Conservation (phyloP, 345 rosid genomes). For the Sonneratia alba region DNA sequence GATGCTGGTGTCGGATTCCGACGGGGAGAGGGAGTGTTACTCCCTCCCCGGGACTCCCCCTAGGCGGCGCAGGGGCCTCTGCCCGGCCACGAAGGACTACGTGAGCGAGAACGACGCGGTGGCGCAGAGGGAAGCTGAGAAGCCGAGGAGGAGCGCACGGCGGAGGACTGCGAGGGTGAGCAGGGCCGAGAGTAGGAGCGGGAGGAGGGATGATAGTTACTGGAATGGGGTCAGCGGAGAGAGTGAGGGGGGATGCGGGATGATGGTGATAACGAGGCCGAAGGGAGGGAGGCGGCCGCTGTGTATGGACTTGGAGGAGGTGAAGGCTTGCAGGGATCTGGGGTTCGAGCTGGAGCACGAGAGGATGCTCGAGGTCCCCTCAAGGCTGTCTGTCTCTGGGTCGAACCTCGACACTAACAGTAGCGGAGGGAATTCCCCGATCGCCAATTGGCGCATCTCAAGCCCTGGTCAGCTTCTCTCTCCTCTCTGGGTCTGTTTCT, state of each 20-base stretch:
- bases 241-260: conserved; percentile 40
- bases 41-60: conserved; percentile 53
- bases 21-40: conserved; percentile 37
- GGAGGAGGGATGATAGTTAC: conserved; percentile 1
- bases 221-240: conserved; percentile 44
- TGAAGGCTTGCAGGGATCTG: conserved; percentile 83
- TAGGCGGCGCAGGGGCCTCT: conserved; percentile 15
- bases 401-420: conserved; percentile 44
- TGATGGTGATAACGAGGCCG: conserved; percentile 75
- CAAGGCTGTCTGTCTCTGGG: conserved; percentile 46
- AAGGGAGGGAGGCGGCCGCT: conserved; percentile 65
- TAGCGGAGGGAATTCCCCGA: conserved; percentile 86
- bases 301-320: conserved; percentile 89
- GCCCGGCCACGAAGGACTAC: conserved; percentile 36
- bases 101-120: conserved; percentile 73
- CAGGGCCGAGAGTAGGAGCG: conserved; percentile 5
- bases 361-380: conserved; percentile 49
- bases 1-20: conserved; percentile 49
- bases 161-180: conserved; percentile 18
- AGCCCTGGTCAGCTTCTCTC: conserved; percentile 54
- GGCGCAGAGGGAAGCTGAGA: conserved; percentile 25
- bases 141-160: conserved; percentile 17
- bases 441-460: conserved; percentile 76
- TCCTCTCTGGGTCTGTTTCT: neutral
- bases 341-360: conserved; percentile 85